These are phyloP conservation scores for Elymus sibiricus DNA, from an alignment of 176 grass and related monocot genomes.

Conservation along the genomic window DNA sequence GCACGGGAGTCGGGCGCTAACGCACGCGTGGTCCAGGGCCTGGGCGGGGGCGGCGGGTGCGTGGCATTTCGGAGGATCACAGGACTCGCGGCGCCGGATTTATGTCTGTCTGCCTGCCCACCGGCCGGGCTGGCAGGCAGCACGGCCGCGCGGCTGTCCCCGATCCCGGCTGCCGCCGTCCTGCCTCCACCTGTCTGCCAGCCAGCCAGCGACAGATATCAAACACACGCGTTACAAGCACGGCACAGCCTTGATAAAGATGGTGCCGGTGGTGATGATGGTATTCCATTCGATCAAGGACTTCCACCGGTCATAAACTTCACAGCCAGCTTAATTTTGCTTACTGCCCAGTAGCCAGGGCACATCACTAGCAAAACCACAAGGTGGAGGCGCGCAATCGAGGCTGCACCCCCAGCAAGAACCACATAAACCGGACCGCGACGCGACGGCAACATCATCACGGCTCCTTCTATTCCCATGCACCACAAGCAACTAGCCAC, in stretches of 20 bases:
- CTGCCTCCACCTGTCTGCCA: neutral
- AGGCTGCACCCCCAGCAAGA: neutral
- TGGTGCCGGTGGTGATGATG: no score
- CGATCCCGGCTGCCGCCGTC: neutral
- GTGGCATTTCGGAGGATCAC: neutral
- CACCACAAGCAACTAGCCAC: neutral
- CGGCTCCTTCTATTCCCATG: neutral
- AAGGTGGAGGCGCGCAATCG: neutral
- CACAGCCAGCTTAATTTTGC: no score
- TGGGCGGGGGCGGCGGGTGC: no score
- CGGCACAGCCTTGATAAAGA: no score
- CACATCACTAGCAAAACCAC: no score
- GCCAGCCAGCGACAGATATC: neutral
- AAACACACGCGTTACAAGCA: no score
- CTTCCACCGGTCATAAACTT: no score
- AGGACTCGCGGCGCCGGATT: conserved; percentile 31
- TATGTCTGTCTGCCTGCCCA: neutral
- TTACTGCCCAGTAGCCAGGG: no score
- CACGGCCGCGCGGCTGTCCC: neutral
- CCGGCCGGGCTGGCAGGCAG: neutral
- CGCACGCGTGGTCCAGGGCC: no score
- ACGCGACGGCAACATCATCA: neutral
- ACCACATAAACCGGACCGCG: neutral
- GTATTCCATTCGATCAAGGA: no score
- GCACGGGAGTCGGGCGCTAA: neutral